Percentiles rank a stretch among this genome's conserved stretches.
Evolutionary conservation across 23 red algal genomes (phyloP).

Genomic region (Gracilariopsis chorda): DNA sequence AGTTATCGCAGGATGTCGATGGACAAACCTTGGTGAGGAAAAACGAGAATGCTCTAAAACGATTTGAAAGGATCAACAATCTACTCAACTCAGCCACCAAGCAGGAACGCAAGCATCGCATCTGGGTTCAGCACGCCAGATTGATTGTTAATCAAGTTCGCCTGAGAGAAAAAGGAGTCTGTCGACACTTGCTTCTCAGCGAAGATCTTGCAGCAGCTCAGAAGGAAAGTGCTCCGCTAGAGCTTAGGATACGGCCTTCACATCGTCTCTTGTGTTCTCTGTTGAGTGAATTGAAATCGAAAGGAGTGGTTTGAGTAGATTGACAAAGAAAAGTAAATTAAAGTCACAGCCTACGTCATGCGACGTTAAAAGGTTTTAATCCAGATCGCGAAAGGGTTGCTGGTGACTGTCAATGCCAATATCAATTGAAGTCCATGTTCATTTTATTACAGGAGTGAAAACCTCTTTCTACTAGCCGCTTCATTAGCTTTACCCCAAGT

Average conservation of each 20-base stretch:
- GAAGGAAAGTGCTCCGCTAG: neutral
- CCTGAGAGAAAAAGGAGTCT: neutral
- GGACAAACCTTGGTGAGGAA: neutral
- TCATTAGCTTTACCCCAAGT: too few relatives aligned
- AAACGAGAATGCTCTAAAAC: neutral
- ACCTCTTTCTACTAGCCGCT: too few relatives aligned
- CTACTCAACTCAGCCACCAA: neutral
- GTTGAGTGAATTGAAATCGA: neutral
- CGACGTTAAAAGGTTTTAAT: too few relatives aligned
- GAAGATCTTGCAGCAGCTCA: neutral
- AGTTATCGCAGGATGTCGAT: neutral
- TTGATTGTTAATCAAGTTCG: neutral
- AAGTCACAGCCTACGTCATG: too few relatives aligned
- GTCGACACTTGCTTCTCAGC: neutral
- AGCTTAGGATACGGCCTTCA: neutral
- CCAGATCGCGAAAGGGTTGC: too few relatives aligned
- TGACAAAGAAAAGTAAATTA: neutral
- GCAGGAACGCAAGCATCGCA: neutral
- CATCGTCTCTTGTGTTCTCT: neutral
- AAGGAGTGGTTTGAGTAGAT: neutral
- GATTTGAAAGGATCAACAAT: neutral
- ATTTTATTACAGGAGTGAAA: too few relatives aligned
- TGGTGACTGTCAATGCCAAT: too few relatives aligned
- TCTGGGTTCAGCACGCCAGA: neutral
- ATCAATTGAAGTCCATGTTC: too few relatives aligned